These are phyloP conservation scores for Thozetella sp. DNA, from an alignment of 495 filamentous ascomycete species.

Conservation along the genomic window DNA sequence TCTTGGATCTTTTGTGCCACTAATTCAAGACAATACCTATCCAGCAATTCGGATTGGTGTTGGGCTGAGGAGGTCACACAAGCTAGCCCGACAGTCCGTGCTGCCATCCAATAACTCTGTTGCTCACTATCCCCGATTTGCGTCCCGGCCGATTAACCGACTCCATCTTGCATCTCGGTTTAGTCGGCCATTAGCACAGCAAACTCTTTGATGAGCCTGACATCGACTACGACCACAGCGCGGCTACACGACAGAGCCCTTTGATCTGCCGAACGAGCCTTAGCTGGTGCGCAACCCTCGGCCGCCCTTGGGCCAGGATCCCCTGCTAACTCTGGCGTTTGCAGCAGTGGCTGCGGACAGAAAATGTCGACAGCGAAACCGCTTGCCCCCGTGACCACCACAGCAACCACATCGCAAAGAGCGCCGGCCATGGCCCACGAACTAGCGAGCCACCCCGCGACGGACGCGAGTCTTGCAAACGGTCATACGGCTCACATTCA, in stretches of 20 bases:
- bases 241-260: not conserved
- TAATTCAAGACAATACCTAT: too few relatives aligned
- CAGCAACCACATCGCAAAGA: slow-evolving; percentile 22
- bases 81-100: not conserved
- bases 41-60: too few relatives aligned
- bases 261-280: not conserved
- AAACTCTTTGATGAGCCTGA: slow-evolving; percentile 13
- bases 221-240: slow-evolving; percentile 1
- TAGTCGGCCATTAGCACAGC: slow-evolving; percentile 12
- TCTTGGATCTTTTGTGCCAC: too few relatives aligned
- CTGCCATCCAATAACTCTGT: slow-evolving; percentile 1
- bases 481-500: slow-evolving; percentile 34
- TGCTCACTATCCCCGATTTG: slow-evolving; percentile 19
- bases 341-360: slow-evolving; percentile 3
- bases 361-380: slow-evolving; percentile 24
- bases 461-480: slow-evolving; percentile 25
- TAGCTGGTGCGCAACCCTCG: not conserved
- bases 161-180: slow-evolving; percentile 15
- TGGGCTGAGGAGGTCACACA: too few relatives aligned
- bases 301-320: slow-evolving; percentile 1
- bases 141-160: slow-evolving; percentile 24
- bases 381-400: slow-evolving; percentile 19
- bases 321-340: slow-evolving; percentile 4
- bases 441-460: slow-evolving; percentile 16
- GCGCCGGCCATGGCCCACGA: slow-evolving; percentile 27